Percentiles rank a stretch among this genome's conserved stretches.
phyloP scores from a whole-genome alignment of 1,284 basidiomycete genomes.

The Ustilago trichophora region DNA sequence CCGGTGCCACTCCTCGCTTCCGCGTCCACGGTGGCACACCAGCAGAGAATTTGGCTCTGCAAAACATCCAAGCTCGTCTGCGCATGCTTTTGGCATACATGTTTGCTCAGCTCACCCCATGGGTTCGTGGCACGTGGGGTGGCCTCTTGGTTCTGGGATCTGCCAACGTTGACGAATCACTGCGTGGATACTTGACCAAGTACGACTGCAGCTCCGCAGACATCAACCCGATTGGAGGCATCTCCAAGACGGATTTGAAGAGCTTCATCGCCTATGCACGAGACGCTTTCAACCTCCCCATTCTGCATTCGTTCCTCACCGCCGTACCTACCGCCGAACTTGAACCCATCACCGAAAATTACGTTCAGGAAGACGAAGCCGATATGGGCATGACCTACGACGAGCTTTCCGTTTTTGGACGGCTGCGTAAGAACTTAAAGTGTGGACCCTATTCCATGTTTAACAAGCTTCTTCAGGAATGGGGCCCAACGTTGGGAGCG shows the following conservation, averaged over 20 bases:
- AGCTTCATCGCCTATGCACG: constrained; percentile 89
- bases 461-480: constrained; percentile 89
- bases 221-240: constrained; percentile 96
- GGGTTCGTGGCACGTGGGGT: constrained; percentile 84
- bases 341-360: constrained; percentile 91
- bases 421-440: constrained; percentile 93
- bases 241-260: constrained; percentile 97
- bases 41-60: constrained; percentile 93
- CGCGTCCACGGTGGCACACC: constrained; percentile 84
- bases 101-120: constrained; percentile 94
- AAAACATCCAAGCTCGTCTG: constrained; percentile 95
- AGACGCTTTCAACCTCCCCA: constrained; percentile 81
- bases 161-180: constrained; percentile 97
- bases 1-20: constrained; percentile 83
- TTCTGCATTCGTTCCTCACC: constrained; percentile 82
- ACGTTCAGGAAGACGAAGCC: constrained; percentile 94
- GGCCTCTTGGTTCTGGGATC: constrained; percentile 92
- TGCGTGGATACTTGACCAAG: constrained; percentile 96
- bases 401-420: constrained; percentile 90
- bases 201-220: constrained; percentile 86
- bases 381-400: constrained; percentile 98
- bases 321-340: constrained; percentile 95
- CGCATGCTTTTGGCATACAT: constrained; percentile 97
- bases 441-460: constrained; percentile 97
- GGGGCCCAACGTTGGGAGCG: constrained; percentile 72